Evolutionary conservation across 305 asterid genomes (phyloP), one percentile per base, ranked within the genome.

Genomic region (Stenogyne calaminthoides): DNA sequence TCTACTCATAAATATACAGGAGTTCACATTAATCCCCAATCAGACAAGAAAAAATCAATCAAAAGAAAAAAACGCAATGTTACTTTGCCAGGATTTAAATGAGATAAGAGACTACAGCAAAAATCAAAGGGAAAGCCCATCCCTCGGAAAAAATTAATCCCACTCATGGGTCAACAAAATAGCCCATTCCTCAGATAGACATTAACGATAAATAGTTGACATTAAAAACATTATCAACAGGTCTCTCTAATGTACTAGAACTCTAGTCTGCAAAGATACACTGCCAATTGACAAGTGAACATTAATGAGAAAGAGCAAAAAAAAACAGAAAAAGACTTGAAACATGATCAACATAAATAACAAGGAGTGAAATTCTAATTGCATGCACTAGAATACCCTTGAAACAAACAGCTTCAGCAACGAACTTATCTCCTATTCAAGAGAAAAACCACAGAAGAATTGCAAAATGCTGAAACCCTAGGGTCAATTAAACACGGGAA

Each of bases 1-100:
- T 87, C 95, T 90, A 83, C 70, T 64, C 81, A 19, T 73, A 42
- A 51, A 67, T 69, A 72, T 68, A 58, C 20, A 74, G 47, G 14
- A 62, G 64, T 76, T 56, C 27, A 32, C 79, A 71, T 52, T 66
- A 76, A 47, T 67, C 49, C 55, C 47, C 49, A 62, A 37, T 9
- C 66, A 42, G 39, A 14, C 22, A 61, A 12, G 74, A 54, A 42
- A 9, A 32, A 9, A 60, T 4, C 1, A 14, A 67, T 27, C 16
- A 32, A 57, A 72, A 44, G 14, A 5, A 9, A 14, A 14, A 16
- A 19, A 0, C 11, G 6, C 16, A 32, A 40, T 0, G 34, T 52
- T 58, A 44, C 27, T 68, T 36, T 54, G 34, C 55, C 49, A 25
- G 49, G 62, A 65, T 25, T 34, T 18, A 36, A 18, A 56, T 29